Percentiles rank a stretch among this genome's conserved stretches.
Conservation (phyloP, 129 eudicot species). For the Saussurea involucrata region DNA sequence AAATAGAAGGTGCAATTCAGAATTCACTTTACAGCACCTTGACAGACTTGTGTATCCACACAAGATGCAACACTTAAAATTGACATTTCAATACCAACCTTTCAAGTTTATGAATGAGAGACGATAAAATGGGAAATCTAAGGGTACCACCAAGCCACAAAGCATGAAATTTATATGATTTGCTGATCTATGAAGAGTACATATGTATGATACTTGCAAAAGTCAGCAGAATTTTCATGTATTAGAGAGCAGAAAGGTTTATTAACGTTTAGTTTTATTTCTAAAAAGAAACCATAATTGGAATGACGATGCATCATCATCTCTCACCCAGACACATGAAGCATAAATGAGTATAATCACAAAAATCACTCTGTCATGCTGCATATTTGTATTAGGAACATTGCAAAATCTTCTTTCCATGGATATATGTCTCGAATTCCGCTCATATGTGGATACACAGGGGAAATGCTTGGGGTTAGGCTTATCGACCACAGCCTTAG, state of each 20-base stretch:
- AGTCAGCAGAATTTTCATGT: not conserved
- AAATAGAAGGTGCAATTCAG: not conserved
- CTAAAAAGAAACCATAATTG: not conserved
- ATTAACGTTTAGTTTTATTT: not conserved
- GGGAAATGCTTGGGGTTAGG: not conserved
- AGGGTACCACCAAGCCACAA: not conserved
- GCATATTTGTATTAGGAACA: not conserved
- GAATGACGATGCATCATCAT: constrained; percentile 1
- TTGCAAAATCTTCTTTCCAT: not conserved
- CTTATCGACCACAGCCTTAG: not conserved
- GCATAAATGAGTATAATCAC: not conserved
- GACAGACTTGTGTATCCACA: not conserved
- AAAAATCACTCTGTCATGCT: not conserved
- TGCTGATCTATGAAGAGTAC: not conserved
- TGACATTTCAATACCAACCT: not conserved
- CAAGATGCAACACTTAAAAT: not conserved
- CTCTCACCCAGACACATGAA: not conserved
- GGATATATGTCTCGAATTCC: not conserved
- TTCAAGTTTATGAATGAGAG: not conserved
- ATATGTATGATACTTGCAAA: not conserved
- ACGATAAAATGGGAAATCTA: not conserved
- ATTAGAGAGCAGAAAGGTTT: not conserved
- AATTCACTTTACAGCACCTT: not conserved
- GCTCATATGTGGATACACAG: not conserved
- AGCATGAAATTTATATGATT: not conserved